phyloP scores from a whole-genome alignment of 2,329 filamentous ascomycete genomes.

The Paecilomyces dactylethromorphus region DNA sequence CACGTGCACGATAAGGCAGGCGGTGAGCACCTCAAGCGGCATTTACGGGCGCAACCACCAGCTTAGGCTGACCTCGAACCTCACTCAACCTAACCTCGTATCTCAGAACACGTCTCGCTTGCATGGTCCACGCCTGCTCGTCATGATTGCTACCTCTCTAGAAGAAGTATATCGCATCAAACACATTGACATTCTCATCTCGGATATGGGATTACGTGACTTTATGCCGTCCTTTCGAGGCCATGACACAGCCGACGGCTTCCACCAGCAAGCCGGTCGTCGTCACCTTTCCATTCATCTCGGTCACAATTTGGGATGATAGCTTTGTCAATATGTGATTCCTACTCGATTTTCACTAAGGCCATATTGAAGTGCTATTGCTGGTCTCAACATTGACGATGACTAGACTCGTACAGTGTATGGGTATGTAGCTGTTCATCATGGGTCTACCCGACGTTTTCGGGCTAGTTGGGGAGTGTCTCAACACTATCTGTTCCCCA shows the following conservation, averaged over 20 bases:
- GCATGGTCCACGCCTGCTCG: not conserved
- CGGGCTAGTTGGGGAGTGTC: not conserved
- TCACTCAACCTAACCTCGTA: slow-evolving; percentile 1
- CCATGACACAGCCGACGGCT: not conserved
- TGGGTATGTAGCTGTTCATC: not conserved
- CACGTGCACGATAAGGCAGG: not conserved
- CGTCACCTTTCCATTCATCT: not conserved
- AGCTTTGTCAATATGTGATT: not conserved
- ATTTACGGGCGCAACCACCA: not conserved
- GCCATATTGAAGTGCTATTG: not conserved
- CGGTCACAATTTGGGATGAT: not conserved
- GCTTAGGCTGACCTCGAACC: not conserved
- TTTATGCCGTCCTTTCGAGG: not conserved
- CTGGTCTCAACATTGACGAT: not conserved
- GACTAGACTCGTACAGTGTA: not conserved
- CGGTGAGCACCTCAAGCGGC: not conserved
- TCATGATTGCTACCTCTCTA: slow-evolving; percentile 2
- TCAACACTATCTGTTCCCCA: not conserved
- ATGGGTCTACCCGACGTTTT: not conserved
- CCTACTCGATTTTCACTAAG: not conserved
- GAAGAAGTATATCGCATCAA: slow-evolving; percentile 1
- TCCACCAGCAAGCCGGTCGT: not conserved
- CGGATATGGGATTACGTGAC: not conserved
- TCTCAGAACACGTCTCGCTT: slow-evolving; percentile 1
- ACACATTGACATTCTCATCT: not conserved